Conservation (phyloP, 148 eudicot genomes). For the Dysphania ambrosioides region DNA sequence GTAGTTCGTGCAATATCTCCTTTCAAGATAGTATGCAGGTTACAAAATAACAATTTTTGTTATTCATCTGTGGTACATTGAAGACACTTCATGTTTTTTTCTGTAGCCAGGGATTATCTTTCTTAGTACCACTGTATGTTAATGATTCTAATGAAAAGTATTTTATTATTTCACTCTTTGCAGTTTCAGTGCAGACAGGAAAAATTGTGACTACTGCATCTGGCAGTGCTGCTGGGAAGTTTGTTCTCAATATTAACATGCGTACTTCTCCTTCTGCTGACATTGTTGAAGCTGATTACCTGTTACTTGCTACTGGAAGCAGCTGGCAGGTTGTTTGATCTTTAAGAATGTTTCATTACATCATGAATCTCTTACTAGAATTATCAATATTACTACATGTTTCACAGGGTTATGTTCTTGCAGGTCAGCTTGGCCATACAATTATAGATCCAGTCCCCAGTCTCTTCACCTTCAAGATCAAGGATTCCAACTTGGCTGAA, state of each 20-base stretch:
- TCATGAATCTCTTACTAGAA: background rate
- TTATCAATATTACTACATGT: background rate
- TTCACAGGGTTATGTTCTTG: constrained; percentile 79
- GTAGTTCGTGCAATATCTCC: background rate
- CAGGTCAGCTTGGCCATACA: constrained; percentile 87
- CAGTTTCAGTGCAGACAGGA: constrained; percentile 80
- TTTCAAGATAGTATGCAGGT: background rate
- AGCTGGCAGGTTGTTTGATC: constrained; percentile 59
- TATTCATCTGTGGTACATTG: too few species aligned
- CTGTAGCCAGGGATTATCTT: background rate
- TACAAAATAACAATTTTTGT: background rate
- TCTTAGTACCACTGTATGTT: background rate
- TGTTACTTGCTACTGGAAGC: constrained; percentile 78
- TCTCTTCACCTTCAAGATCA: constrained; percentile 93
- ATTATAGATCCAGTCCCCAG: constrained; percentile 86
- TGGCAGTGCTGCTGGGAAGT: constrained; percentile 47
- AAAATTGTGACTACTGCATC: constrained; percentile 59
- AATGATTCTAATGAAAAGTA: background rate
- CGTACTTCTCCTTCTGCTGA: constrained; percentile 45
- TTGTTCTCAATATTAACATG: constrained; percentile 61
- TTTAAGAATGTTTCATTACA: constrained; percentile 3
- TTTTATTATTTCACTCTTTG: constrained; percentile 15
- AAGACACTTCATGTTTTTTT: background rate
- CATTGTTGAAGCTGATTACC: constrained; percentile 63
- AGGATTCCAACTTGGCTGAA: constrained; percentile 65